A percentile compares a stretch with the other conserved stretches of the same genome.
phyloP scores from a whole-genome alignment of 2,329 filamentous ascomycete species.

The Xylaria sp. region DNA sequence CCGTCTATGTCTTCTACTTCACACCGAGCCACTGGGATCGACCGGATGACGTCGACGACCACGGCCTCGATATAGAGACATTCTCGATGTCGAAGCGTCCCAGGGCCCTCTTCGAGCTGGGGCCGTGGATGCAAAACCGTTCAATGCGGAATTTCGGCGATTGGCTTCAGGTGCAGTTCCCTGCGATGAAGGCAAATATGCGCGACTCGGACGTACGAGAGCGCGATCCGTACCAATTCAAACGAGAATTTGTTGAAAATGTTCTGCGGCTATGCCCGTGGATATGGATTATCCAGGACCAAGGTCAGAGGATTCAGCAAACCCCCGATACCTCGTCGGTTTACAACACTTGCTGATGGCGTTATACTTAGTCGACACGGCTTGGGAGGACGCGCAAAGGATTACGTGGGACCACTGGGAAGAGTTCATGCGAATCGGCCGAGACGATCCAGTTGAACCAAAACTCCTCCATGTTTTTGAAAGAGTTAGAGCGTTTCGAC shows the following conservation, averaged over 20 bases:
- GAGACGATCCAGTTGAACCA: not conserved
- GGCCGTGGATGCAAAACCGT: not conserved
- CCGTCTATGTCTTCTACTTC: not conserved
- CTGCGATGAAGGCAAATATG: not conserved
- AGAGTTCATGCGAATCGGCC: not conserved
- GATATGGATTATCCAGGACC: not conserved
- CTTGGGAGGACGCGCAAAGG: not conserved
- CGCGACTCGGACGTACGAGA: not conserved
- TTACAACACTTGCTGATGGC: not conserved
- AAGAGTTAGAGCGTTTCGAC: not conserved
- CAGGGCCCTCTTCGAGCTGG: slow-evolving; percentile 1
- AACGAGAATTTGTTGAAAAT: not conserved
- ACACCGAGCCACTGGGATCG: not conserved
- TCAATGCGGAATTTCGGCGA: not conserved
- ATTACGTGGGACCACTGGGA: not conserved
- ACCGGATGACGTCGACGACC: not conserved
- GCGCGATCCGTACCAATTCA: not conserved
- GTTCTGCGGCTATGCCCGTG: not conserved
- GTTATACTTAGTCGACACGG: not conserved
- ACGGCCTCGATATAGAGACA: not conserved
- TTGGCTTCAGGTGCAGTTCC: not conserved
- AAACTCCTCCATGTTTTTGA: not conserved
- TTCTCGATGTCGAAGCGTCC: not conserved
- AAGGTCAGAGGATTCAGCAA: not conserved
- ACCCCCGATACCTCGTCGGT: not conserved